Percentiles rank a stretch among this genome's conserved stretches.
These are phyloP conservation scores for Ostreobium quekettii DNA, from an alignment of 139 green algal species.

Conservation along the genomic window DNA sequence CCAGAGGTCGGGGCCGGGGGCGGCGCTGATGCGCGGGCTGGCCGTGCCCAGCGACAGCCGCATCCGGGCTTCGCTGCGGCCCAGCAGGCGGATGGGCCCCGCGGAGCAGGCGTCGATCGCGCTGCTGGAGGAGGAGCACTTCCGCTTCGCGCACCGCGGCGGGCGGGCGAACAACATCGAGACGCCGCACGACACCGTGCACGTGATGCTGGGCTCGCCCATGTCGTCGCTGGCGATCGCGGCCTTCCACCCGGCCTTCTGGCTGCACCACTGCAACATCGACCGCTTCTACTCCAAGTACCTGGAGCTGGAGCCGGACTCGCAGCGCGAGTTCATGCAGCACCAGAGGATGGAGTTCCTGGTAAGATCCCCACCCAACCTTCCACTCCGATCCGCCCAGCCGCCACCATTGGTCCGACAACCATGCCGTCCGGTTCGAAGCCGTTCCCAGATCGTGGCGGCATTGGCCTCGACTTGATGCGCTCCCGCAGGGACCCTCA, in stretches of 20 bases:
- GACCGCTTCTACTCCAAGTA: background rate
- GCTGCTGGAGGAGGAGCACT: conserved; percentile 17
- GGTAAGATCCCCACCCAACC: too few relatives aligned
- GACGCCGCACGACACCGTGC: conserved; percentile 27
- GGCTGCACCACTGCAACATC: conserved; percentile 29
- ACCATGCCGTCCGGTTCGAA: background rate
- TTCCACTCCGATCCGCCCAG: background rate
- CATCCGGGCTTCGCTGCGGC: background rate
- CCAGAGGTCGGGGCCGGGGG: background rate
- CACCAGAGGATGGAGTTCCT: background rate
- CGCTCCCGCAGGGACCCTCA: too few relatives aligned
- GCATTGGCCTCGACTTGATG: too few relatives aligned
- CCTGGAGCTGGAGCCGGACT: background rate
- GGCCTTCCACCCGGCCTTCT: conserved; percentile 32
- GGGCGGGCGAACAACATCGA: conserved; percentile 12
- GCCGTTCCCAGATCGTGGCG: too few relatives aligned
- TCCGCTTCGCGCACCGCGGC: conserved; percentile 13
- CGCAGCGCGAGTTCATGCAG: background rate
- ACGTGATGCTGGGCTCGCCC: conserved; percentile 24
- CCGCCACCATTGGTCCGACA: background rate
- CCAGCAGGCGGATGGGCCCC: too few relatives aligned
- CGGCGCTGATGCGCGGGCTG: background rate
- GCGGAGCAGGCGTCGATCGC: background rate
- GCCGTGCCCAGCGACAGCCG: background rate
- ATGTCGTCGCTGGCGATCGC: conserved; percentile 21